A percentile compares a stretch with the other conserved stretches of the same genome.
phyloP scores from a whole-genome alignment of 2,329 filamentous ascomycete genomes.

The Fusarium sp. region DNA sequence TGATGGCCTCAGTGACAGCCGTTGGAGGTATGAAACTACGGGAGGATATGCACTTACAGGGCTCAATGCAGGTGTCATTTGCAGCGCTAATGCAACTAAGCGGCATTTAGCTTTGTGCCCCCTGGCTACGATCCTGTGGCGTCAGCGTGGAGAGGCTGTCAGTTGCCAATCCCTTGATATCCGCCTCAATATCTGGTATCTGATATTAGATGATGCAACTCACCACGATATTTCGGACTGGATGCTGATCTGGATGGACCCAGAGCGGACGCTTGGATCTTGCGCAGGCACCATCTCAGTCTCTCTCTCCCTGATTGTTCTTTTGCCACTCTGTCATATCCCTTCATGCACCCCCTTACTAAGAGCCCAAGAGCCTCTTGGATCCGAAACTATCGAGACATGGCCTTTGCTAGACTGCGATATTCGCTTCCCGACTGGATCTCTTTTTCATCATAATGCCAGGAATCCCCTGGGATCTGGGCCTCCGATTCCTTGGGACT shows the following conservation, averaged over 20 bases:
- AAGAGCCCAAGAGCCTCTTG: constrained; percentile 19
- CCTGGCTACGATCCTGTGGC: constrained; percentile 29
- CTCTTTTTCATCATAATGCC: constrained; percentile 1
- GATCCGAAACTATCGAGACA: constrained; percentile 12
- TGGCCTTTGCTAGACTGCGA: not conserved
- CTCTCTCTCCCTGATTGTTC: not conserved
- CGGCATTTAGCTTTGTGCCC: constrained; percentile 20
- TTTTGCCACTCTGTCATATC: constrained; percentile 26
- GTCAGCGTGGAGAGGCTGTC: constrained; percentile 30
- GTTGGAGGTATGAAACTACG: constrained; percentile 35
- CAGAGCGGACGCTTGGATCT: constrained; percentile 27
- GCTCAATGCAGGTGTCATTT: constrained; percentile 14
- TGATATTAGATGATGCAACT: constrained; percentile 28
- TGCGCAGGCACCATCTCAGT: constrained; percentile 17
- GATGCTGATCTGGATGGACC: not conserved
- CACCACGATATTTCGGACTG: not conserved
- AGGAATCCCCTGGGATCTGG: constrained; percentile 25
- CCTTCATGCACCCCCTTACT: constrained; percentile 27
- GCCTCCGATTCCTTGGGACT: not conserved
- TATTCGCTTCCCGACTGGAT: constrained; percentile 3
- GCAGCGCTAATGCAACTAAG: constrained; percentile 38
- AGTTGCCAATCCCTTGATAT: constrained; percentile 9
- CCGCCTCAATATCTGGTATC: constrained; percentile 3
- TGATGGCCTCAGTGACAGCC: constrained; percentile 10
- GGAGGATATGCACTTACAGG: constrained; percentile 23